These are phyloP conservation scores for Pleurotus djamor DNA, from an alignment of 768 basidiomycete genomes.

Conservation along the genomic window DNA sequence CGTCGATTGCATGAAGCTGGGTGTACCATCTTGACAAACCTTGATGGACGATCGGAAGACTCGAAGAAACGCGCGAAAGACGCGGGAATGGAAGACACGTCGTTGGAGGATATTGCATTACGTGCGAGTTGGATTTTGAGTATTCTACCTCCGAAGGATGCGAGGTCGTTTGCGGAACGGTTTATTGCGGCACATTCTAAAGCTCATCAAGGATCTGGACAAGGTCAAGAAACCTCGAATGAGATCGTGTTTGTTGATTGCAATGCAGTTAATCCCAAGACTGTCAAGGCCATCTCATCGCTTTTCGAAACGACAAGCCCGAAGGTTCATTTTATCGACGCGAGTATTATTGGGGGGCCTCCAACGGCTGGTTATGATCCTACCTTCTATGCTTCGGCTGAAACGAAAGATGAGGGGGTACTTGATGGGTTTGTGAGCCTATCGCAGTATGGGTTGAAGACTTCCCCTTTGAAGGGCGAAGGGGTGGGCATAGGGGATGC, in stretches of 20 bases:
- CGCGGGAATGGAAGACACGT: slow-evolving; percentile 43
- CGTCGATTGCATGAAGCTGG: slow-evolving; percentile 42
- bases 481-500: slow-evolving; percentile 53
- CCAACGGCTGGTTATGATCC: slow-evolving; percentile 48
- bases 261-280: slow-evolving; percentile 55
- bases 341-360: slow-evolving; percentile 55
- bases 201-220: slow-evolving; percentile 9
- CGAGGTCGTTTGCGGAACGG: slow-evolving; percentile 39
- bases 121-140: slow-evolving; percentile 48
- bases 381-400: slow-evolving; percentile 52
- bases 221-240: not conserved
- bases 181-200: slow-evolving; percentile 26
- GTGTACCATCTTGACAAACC: slow-evolving; percentile 51
- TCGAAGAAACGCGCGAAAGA: slow-evolving; percentile 45
- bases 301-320: slow-evolving; percentile 32
- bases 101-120: slow-evolving; percentile 23
- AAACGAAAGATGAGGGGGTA: slow-evolving; percentile 27
- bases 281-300: slow-evolving; percentile 42
- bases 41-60: slow-evolving; percentile 50
- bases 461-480: slow-evolving; percentile 43
- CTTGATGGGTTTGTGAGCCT: slow-evolving; percentile 36
- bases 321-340: slow-evolving; percentile 48
- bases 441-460: slow-evolving; percentile 41
- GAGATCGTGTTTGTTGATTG: slow-evolving; percentile 48
- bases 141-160: slow-evolving; percentile 58